Percentiles rank a stretch among this genome's conserved stretches.
Evolutionary conservation across 1,139 yeast species (phyloP).

Genomic region (Pichia sp.): DNA sequence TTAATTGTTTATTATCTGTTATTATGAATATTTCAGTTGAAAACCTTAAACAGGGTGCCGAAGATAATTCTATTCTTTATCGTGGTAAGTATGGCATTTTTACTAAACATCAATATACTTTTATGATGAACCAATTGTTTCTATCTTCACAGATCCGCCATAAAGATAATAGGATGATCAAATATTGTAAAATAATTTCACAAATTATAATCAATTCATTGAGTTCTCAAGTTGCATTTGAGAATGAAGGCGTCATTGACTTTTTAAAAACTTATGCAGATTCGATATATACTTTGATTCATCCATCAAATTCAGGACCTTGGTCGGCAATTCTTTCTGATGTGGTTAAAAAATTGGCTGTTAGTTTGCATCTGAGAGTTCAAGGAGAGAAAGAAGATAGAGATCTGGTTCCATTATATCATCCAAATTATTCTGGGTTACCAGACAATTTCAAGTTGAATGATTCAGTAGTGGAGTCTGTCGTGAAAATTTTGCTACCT

Average conservation of each 20-base stretch:
- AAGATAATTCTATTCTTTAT: conserved; percentile 28
- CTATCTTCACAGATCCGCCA: conserved; percentile 32
- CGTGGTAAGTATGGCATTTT: conserved; percentile 55
- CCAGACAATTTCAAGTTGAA: conserved; percentile 44
- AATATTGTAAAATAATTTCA: conserved; percentile 39
- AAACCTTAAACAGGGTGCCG: conserved; percentile 34
- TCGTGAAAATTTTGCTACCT: conserved; percentile 54
- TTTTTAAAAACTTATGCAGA: conserved; percentile 51
- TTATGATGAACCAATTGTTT: conserved; percentile 48
- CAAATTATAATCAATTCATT: conserved; percentile 62
- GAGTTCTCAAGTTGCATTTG: conserved; percentile 41
- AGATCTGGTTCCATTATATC: conserved; percentile 24
- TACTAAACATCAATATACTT: conserved; percentile 56
- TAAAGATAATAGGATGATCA: conserved; percentile 20
- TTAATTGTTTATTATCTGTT: conserved; percentile 60
- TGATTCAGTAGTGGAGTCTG: conserved; percentile 37
- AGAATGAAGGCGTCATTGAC: conserved; percentile 44
- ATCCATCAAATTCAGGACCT: conserved; percentile 83
- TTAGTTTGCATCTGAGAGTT: conserved; percentile 54
- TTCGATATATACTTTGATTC: conserved; percentile 78
- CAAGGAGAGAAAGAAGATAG: conserved; percentile 40
- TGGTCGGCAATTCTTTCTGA: conserved; percentile 76
- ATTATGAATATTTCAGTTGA: conserved; percentile 58
- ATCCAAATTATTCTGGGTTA: conserved; percentile 39
- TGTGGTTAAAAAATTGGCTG: conserved; percentile 49